A percentile compares a stretch with the other conserved stretches of the same genome.
Evolutionary conservation across 2,329 filamentous ascomycete species (phyloP).

Genomic region (Cytospora paraplurivora): DNA sequence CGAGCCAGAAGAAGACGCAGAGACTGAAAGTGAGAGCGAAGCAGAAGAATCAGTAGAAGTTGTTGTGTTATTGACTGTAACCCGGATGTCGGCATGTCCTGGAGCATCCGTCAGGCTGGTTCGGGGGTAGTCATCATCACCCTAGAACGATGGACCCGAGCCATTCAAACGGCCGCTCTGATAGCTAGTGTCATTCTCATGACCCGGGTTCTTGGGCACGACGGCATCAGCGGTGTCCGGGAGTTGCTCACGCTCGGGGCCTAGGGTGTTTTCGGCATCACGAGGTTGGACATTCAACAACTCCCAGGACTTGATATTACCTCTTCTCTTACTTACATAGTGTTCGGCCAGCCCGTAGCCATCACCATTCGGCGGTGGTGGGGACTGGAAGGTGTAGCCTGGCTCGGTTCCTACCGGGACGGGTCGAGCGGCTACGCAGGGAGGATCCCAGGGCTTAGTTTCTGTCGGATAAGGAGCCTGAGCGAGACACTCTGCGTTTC

Average conservation of each 20-base stretch:
- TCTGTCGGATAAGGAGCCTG: too few species aligned
- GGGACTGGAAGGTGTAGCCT: not conserved
- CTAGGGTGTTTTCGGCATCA: too few species aligned
- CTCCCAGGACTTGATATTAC: too few species aligned
- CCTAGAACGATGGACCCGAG: conserved; percentile 3
- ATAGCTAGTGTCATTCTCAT: not conserved
- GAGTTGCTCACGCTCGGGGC: not conserved
- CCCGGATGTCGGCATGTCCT: conserved; percentile 1
- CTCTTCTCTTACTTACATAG: not conserved
- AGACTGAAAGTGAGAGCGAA: not conserved
- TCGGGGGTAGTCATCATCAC: conserved; percentile 3
- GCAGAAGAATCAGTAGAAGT: not conserved
- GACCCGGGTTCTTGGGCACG: not conserved
- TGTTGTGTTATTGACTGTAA: not conserved
- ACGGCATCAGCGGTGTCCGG: not conserved
- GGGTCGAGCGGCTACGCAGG: too few species aligned
- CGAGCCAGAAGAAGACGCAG: too few species aligned
- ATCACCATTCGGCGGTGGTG: not conserved
- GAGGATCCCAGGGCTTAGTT: too few species aligned
- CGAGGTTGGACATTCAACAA: too few species aligned
- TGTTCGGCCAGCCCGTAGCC: not conserved
- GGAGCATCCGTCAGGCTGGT: conserved; percentile 5
- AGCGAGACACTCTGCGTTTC: too few species aligned
- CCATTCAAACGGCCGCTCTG: conserved; percentile 5
- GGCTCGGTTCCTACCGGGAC: not conserved